These are phyloP conservation scores for Pseudocercospora fijiensis DNA, from an alignment of 2,329 filamentous ascomycete genomes.

Conservation along the genomic window DNA sequence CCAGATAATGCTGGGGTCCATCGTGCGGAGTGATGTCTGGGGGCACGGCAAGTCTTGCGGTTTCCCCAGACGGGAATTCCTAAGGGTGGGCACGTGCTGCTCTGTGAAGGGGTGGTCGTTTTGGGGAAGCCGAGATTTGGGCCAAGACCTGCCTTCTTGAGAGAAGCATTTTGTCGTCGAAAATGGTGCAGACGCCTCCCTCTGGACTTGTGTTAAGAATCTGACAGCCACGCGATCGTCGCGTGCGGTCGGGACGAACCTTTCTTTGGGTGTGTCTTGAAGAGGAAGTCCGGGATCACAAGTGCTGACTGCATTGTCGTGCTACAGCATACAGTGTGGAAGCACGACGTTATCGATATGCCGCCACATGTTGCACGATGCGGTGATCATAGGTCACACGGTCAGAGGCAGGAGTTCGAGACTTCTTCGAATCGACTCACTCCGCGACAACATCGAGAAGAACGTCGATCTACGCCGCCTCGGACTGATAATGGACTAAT, in stretches of 20 bases:
- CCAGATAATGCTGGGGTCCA: slow-evolving; percentile 1
- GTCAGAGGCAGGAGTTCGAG: neutral
- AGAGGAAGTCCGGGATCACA: neutral
- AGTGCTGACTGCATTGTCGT: neutral
- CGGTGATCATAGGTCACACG: neutral
- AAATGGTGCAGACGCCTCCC: neutral
- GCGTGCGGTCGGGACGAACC: neutral
- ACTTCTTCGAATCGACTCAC: neutral
- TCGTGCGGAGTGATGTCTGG: slow-evolving; percentile 5
- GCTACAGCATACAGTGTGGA: neutral
- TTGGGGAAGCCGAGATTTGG: neutral
- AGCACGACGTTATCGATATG: neutral
- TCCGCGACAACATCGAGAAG: neutral
- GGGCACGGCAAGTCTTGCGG: neutral
- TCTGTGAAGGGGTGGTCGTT: neutral
- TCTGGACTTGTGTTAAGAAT: neutral
- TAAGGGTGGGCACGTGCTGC: neutral
- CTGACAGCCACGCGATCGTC: neutral
- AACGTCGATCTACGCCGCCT: neutral
- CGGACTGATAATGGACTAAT: slow-evolving; percentile 16
- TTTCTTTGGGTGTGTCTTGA: neutral
- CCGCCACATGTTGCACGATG: neutral
- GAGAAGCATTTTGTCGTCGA: neutral
- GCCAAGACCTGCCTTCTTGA: slow-evolving; percentile 3
- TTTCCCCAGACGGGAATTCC: slow-evolving; percentile 1